Evolutionary conservation across 2,329 filamentous ascomycete genomes (phyloP), one percentile per base, ranked within the genome.

Genomic region (Chaetoscypha palmicola): DNA sequence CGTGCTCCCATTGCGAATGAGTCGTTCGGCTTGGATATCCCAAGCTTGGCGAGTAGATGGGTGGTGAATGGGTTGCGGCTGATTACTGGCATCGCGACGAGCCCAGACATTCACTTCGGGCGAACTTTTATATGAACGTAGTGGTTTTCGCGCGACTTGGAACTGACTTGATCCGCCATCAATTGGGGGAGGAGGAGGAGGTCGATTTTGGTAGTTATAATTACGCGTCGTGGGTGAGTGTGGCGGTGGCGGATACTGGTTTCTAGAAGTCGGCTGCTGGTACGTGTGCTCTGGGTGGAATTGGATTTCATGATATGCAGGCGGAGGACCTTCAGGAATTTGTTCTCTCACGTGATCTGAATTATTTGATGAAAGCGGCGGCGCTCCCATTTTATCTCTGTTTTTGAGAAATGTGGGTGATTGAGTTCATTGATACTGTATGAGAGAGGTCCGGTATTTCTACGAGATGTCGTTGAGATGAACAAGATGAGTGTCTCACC

Each of bases 61-160:
- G n/a, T 38, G n/a, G 5, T 19, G 21, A 24, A 24, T 24, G 12
- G 16, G 4, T 30, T 16, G 12, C n/a, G n/a, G n/a, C n/a, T n/a
- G n/a, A n/a, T n/a, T n/a, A n/a, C n/a, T n/a, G n/a, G n/a, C n/a
- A n/a, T n/a, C n/a, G n/a, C n/a, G n/a, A n/a, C 32, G 38, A n/a
- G 38, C 38, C 26, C 24, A 32, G 3, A 22, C 3, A 31, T 40
- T 40, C 24, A 40, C 38, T 10, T 28, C 38, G 4, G 38, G 38
- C 3, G 38, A 40, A 31, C 38, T 40, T 11, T 40, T 40, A 30
- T 40, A 32, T 5, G 38, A 40, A 8, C 26, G 16, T 22, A 40
- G 11, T 2, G 38, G 38, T 19, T 40, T 40, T 23, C 38, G 9
- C n/a, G 26, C 11, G 26, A 40, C 26, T 21, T 31, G 30, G 26